Conservation (phyloP, 495 filamentous ascomycete genomes). For the Daldinia vernicosa region DNA sequence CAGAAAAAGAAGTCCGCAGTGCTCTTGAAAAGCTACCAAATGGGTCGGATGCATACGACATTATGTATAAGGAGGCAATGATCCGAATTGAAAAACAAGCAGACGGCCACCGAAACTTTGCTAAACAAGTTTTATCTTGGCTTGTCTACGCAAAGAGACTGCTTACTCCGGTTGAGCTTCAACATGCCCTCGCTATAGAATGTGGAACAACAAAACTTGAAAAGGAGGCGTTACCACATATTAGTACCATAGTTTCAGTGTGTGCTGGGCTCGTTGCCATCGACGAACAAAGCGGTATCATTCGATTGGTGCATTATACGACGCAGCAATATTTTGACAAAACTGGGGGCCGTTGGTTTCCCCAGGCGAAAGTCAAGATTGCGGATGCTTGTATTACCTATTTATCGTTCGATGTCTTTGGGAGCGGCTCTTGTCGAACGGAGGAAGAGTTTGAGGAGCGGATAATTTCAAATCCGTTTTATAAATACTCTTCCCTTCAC, state of each 20-base stretch:
- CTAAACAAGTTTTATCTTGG: conserved; percentile 55
- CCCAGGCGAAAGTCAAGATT: background rate
- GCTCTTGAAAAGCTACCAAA: conserved; percentile 25
- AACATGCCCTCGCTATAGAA: conserved; percentile 58
- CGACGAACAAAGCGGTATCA: background rate
- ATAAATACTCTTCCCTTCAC: background rate
- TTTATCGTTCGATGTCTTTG: background rate
- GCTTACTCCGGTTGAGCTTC: conserved; percentile 55
- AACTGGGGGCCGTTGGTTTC: no score
- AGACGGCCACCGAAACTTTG: conserved; percentile 44
- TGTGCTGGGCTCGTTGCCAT: background rate
- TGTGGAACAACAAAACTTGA: conserved; percentile 46
- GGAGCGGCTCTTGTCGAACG: background rate
- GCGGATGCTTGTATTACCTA: background rate
- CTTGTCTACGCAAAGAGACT: conserved; percentile 53
- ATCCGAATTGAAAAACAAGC: conserved; percentile 55
- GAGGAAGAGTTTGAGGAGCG: background rate
- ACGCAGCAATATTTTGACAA: background rate
- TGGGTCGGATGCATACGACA: conserved; percentile 5
- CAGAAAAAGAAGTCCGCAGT: conserved; percentile 42
- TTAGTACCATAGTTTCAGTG: conserved; percentile 8
- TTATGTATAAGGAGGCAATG: conserved; percentile 55
- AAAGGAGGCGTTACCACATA: conserved; percentile 48
- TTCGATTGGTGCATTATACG: background rate
- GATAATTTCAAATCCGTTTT: background rate